phyloP scores from a whole-genome alignment of 139 green algal genomes.

The Coccomyxa sp. region DNA sequence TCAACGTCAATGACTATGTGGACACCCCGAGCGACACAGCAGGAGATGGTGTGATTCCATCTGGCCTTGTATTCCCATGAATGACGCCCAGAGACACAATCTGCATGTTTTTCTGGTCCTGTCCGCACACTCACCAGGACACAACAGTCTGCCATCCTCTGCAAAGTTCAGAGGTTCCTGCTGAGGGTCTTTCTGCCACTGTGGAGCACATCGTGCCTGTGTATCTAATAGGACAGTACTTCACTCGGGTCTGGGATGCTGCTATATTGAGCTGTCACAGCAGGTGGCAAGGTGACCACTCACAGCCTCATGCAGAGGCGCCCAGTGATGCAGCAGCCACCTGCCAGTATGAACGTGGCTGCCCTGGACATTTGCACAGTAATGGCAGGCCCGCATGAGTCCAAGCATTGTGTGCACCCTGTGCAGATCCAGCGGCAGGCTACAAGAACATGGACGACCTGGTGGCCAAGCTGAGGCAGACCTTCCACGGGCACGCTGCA shows the following conservation, averaged over 20 bases:
- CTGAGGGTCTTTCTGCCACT: no score
- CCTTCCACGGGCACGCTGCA: background rate
- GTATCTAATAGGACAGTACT: no score
- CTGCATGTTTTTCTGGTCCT: background rate
- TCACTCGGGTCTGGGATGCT: no score
- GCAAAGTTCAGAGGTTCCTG: no score
- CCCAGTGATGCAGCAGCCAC: no score
- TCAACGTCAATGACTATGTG: constrained; percentile 21
- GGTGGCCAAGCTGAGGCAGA: constrained; percentile 15
- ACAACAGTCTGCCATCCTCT: background rate
- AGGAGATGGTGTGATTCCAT: background rate
- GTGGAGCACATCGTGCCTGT: no score
- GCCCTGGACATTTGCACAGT: no score
- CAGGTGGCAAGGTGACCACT: no score
- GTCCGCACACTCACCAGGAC: background rate
- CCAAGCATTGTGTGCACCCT: background rate
- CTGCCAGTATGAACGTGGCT: no score
- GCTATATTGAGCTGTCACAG: no score
- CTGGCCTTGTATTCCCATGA: background rate
- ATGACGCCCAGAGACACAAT: background rate
- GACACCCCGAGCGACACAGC: background rate
- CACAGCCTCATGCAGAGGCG: no score
- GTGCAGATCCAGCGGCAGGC: constrained; percentile 14
- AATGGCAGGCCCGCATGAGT: background rate
- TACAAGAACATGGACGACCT: constrained; percentile 31